A percentile compares a stretch with the other conserved stretches of the same genome.
Evolutionary conservation across 2,329 filamentous ascomycete species (phyloP).

Genomic region (Fusarium lyarnte): DNA sequence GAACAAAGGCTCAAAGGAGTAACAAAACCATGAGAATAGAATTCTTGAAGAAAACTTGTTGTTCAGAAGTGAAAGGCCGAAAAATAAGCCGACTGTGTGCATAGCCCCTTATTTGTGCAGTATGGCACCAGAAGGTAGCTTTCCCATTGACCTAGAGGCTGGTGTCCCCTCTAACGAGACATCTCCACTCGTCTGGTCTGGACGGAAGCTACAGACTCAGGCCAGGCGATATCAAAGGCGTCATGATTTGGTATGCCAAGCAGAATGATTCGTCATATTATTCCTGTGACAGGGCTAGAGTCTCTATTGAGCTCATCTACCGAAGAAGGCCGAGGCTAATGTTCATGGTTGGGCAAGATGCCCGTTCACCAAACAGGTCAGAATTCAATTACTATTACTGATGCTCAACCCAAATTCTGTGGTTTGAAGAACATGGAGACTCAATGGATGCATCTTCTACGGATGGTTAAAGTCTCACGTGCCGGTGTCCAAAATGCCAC

Average conservation of each 20-base stretch:
- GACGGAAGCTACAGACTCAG: accelerated
- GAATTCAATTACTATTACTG: accelerated
- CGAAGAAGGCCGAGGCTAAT: neutral
- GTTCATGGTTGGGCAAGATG: neutral
- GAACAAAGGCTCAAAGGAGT: neutral
- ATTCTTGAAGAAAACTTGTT: neutral
- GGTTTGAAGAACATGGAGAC: neutral
- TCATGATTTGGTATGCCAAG: neutral
- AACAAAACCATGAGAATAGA: neutral
- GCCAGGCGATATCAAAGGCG: accelerated
- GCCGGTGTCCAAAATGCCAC: accelerated
- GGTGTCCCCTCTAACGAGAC: accelerated
- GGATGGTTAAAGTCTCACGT: accelerated
- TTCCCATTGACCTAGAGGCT: neutral
- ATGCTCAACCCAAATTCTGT: neutral
- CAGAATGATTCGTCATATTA: too few species aligned
- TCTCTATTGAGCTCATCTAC: neutral
- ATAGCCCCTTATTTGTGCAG: neutral
- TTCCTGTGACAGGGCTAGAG: too few species aligned
- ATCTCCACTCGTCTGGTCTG: accelerated
- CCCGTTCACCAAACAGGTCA: accelerated
- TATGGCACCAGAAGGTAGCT: too few species aligned
- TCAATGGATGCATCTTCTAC: neutral
- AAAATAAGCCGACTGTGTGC: accelerated
- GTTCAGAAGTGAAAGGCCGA: neutral